Base-by-base conservation (phyloP, 305 asterid species). In the Fraxinus paxiana region DNA sequence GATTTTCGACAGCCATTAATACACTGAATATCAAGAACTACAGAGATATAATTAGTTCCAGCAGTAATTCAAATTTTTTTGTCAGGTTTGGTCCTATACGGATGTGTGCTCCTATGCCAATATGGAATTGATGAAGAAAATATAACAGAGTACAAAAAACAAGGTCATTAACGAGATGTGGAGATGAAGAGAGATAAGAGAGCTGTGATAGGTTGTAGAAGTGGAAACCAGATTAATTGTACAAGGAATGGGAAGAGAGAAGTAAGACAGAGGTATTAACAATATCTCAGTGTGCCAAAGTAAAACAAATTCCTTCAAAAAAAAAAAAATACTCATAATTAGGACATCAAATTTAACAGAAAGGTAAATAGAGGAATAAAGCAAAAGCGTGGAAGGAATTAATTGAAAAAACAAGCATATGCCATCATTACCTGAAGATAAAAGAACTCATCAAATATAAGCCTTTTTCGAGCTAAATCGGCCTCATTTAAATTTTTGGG, bases 381-480 rank as follows among this genome's bases (percentile, higher is more conserved):
- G 43, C 24, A 48, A 81, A 69, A 20, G 24, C 43, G 61, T n/a
- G 24, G 41, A 56, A 46, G 73, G 30, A 51, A 46, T 24, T 31
- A 80, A 76, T 38, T 34, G 75, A 33, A 71, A 15, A 12, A 69
- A 63, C 38, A 80, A 10, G 34, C 41, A 83, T 74, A 69, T 69
- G 51, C 51, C 78, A 73, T 26, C 78, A 72, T 83, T 85, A 95
- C 99, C 97, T 95, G 99, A 81, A 95, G 91, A 89, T 93, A 94
- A 80, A 95, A 94, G 89, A 95, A 95, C 88, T 95, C 99, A 79
- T 95, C 99, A 90, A 95, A 95, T 78, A 95, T 93, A 81, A 95
- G 96, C 93, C 99, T 91, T 86, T 86, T 91, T 75, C 98, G 97
- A 82, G 99, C 98, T 82, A 88, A 87, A 85, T 95, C 95, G 38